These are phyloP conservation scores for Xylaria sp. DNA, from an alignment of 2,329 filamentous ascomycete genomes.

Conservation along the genomic window DNA sequence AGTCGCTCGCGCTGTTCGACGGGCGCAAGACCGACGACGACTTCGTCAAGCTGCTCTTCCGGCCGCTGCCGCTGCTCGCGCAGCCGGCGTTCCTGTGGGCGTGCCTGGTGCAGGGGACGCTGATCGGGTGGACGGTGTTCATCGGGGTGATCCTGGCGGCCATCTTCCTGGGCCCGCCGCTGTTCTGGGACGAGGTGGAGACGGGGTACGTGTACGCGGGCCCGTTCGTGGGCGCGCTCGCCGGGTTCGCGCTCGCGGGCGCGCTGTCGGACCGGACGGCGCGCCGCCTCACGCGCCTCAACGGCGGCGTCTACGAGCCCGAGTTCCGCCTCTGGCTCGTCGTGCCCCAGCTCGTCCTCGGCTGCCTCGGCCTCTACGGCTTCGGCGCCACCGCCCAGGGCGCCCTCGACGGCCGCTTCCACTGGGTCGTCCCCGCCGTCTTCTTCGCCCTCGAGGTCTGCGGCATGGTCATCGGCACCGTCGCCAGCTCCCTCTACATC, in stretches of 20 bases:
- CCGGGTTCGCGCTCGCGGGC: constrained; percentile 78
- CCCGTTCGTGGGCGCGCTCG: constrained; percentile 79
- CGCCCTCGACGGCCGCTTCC: constrained; percentile 57
- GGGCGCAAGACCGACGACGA: constrained; percentile 79
- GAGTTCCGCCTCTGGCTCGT: constrained; percentile 87
- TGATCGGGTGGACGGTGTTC: constrained; percentile 96
- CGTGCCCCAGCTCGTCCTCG: constrained; percentile 77
- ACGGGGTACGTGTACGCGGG: constrained; percentile 88
- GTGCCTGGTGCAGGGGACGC: constrained; percentile 78
- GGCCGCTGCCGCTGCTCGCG: constrained; percentile 80
- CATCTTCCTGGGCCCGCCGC: constrained; percentile 78
- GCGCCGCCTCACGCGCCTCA: constrained; percentile 69
- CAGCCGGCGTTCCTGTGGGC: constrained; percentile 87
- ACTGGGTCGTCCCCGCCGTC: constrained; percentile 74
- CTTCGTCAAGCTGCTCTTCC: constrained; percentile 66
- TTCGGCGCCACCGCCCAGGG: constrained; percentile 76
- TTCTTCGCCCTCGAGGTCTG: constrained; percentile 85
- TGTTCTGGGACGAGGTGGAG: constrained; percentile 79
- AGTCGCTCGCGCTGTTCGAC: constrained; percentile 72
- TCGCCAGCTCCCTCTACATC: constrained; percentile 83
- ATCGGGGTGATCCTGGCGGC: constrained; percentile 82
- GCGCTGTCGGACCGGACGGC: constrained; percentile 73
- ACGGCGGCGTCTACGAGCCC: constrained; percentile 84
- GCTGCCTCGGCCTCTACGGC: constrained; percentile 78
- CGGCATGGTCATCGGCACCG: constrained; percentile 90